Base-by-base conservation (phyloP, 2,329 filamentous ascomycete species). In the Penicillium sp. region DNA sequence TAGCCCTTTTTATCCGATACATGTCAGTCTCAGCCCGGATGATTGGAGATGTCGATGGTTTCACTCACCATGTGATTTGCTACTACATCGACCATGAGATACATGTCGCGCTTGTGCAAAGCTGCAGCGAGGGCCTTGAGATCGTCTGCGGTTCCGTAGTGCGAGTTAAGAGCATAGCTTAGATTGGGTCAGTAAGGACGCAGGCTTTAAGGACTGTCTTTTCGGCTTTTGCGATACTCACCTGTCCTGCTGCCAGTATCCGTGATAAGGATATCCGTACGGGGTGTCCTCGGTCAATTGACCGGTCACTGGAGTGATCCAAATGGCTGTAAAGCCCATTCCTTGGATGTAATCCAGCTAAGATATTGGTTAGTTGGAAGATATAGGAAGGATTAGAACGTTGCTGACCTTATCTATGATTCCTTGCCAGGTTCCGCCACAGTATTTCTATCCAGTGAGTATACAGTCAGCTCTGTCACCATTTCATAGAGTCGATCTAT, bases 81-180 rank as follows among this genome's bases (percentile, higher is more conserved):
- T 3, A 86, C 83, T 1, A 86, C 73, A 59, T 86, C 84, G 2
- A 86, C 76, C 84, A 87, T 87, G 38, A 86, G 72, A 62, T 83
- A 84, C 83, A 85, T 87, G 16, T 72, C 78, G 4, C 82, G 76
- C 19, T 72, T 68, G 64, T 87, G 85, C 2, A 86, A 71, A 2
- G 81, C 83, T 23, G 73, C 70, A 1, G 85, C 78, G 7, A 89
- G 77, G 5, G 76, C 78, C 61, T 80, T 80, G 55, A 89, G 76
- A 62, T 89, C 86, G 15, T 81, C 75, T 5, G 78, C 77, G 0
- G 82, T 83, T 31, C 87, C 87, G 59, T 84, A 85, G 57, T 84
- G 77, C 2, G 77, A 60, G 65, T 89, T 87, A 54, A 89, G 69
- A 15, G 72, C 63, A 62, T 81, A 81, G 33, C 72, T 73, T 34